Evolutionary conservation across 805 yeast genomes (phyloP), one percentile per base, ranked within the genome.

Genomic region (Pichia cabralensis): DNA sequence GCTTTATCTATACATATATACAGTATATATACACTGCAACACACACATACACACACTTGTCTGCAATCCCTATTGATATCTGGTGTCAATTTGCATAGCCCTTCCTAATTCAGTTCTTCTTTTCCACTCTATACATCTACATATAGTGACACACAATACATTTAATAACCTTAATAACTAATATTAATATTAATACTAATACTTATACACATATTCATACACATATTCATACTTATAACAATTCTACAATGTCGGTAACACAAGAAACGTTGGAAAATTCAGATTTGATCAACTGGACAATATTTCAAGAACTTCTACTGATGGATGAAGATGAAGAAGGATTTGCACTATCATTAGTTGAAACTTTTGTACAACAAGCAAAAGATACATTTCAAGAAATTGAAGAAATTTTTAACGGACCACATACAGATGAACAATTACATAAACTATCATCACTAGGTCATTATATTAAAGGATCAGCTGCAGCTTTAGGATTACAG

Each of bases 311-410:
- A 62, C 67, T 92, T 38, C 71, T 88, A 33, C 77, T 83, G 34
- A 88, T 92, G 96, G 98, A 92, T 58, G 96, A 89, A 51, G 97
- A 89, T 49, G 95, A 82, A 52, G 92, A 88, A 39, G 95, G 85
- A 7, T 92, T 92, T 63, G 78, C 89, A 22, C 65, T 74, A 47
- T 69, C 80, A 24, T 65, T 92, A 38, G 79, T 89, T 35, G 72
- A 72, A 40, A 86, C 94, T 22, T 89, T 83, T 56, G 83, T 80
- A 38, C 95, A 84, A 38, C 98, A 92, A 60, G 95, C 94, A 6
- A 66, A 68, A 39, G 79, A 76, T 14, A 89, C 95, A 0, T 82
- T 88, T 49, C 62, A 58, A 25, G 74, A 82, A 42, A 81, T 92
- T 53, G 79, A 77, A 37, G 59, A 59, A 7, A 69, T 73, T n/a